These are phyloP conservation scores for Nakazawaea wyomingensis DNA, from an alignment of 805 yeast species.

Conservation along the genomic window DNA sequence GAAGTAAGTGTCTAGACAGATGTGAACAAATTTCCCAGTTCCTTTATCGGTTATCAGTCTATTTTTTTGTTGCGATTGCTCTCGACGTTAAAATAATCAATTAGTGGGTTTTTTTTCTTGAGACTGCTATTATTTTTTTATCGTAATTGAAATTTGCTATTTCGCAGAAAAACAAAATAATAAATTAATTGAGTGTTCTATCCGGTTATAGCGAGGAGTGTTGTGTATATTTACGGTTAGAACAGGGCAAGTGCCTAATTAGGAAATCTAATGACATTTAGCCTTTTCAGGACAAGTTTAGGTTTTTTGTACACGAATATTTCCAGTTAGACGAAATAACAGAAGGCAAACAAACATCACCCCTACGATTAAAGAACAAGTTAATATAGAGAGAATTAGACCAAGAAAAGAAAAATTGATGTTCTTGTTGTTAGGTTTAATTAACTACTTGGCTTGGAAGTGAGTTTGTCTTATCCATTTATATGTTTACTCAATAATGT, in stretches of 20 bases:
- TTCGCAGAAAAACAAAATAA: too few species aligned
- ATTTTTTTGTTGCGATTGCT: too few species aligned
- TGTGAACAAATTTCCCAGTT: too few species aligned
- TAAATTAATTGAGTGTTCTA: too few species aligned
- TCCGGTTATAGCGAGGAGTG: slow-evolving; percentile 1
- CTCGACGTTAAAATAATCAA: too few species aligned
- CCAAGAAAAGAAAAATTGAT: neutral
- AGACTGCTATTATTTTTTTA: neutral
- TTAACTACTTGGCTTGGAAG: too few species aligned
- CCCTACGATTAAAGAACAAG: neutral
- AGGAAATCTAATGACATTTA: slow-evolving; percentile 7
- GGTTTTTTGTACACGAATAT: neutral
- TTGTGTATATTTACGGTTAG: neutral
- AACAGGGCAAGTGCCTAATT: slow-evolving; percentile 3
- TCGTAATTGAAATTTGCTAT: slow-evolving; percentile 5
- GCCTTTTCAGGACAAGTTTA: neutral
- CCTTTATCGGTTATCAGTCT: too few species aligned
- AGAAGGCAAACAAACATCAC: neutral
- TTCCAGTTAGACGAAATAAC: too few species aligned
- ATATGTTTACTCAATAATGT: too few species aligned
- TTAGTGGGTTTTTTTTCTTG: neutral
- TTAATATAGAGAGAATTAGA: neutral
- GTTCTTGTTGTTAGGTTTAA: too few species aligned
- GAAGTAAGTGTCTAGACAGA: too few species aligned
- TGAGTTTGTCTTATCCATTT: too few species aligned